A percentile compares a stretch with the other conserved stretches of the same genome.
These are phyloP conservation scores for Haplosporangium sp. DNA, from an alignment of 371 early-diverging fungal genomes.

Conservation along the genomic window DNA sequence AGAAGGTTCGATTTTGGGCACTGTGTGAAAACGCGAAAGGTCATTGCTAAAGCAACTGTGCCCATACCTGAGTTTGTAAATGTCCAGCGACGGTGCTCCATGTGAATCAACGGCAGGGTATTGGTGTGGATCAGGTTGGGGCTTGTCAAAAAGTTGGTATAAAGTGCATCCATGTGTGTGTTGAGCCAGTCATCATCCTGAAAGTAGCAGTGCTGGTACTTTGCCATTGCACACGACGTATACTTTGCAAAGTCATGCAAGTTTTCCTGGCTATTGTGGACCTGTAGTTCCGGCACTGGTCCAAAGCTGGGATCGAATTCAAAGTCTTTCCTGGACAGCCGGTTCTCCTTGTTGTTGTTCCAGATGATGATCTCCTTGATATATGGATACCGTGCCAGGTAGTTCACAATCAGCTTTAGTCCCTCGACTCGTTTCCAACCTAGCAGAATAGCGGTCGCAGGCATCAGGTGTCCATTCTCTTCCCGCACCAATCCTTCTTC, in stretches of 20 bases:
- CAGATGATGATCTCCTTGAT: conserved; percentile 68
- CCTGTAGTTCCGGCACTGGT: conserved; percentile 51
- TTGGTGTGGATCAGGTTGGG: conserved; percentile 70
- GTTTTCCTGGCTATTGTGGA: conserved; percentile 61
- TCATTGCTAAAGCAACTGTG: too few species aligned
- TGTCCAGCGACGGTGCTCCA: conserved; percentile 69
- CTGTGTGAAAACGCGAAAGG: too few species aligned
- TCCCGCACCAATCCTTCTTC: conserved; percentile 30
- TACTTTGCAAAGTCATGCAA: conserved; percentile 68
- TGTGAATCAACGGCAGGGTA: conserved; percentile 65
- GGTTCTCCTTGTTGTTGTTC: conserved; percentile 56
- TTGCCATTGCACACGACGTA: conserved; percentile 69
- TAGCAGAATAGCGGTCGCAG: conserved; percentile 46
- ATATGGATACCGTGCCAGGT: conserved; percentile 65
- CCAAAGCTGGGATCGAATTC: conserved; percentile 44
- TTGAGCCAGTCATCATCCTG: conserved; percentile 72
- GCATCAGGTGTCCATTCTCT: conserved; percentile 32
- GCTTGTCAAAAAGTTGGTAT: conserved; percentile 68
- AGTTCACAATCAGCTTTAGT: conserved; percentile 58
- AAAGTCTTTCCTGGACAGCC: conserved; percentile 46
- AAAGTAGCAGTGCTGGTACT: conserved; percentile 68
- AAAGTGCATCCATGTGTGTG: conserved; percentile 66
- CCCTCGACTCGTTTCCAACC: conserved; percentile 58
- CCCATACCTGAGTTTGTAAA: conserved; percentile 63
- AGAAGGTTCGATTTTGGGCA: too few species aligned